Evolutionary conservation across 352 stramenopile genomes (phyloP).

Genomic region (Phytophthora europaea): DNA sequence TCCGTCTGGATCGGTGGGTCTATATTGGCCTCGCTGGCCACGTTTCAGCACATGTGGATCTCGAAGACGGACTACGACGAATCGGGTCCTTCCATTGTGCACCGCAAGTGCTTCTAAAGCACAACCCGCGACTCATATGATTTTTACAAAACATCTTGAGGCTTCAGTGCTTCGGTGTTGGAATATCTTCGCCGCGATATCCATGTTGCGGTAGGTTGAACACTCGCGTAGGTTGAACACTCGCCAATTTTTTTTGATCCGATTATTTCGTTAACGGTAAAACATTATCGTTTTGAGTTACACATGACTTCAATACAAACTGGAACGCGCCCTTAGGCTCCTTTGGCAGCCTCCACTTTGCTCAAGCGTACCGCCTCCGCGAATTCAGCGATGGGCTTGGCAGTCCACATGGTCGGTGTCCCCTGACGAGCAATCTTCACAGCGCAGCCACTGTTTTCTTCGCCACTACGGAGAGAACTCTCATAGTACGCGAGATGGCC

Average conservation of each 20-base stretch:
- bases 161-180: slow-evolving; percentile 30
- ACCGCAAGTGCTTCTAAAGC: slow-evolving; percentile 96
- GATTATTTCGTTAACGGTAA: not conserved
- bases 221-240: not conserved
- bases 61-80: slow-evolving; percentile 98
- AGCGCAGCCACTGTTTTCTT: slow-evolving; percentile 1
- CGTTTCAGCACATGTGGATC: slow-evolving; percentile 99
- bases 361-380: slow-evolving; percentile 48
- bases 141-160: slow-evolving; percentile 13
- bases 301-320: not conserved
- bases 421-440: not conserved
- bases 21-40: slow-evolving; percentile 97
- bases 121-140: not conserved
- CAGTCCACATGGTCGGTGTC: slow-evolving; percentile 45
- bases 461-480: slow-evolving; percentile 9
- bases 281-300: too few relatives aligned
- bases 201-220: not conserved
- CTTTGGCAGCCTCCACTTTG: slow-evolving; percentile 15
- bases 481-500: slow-evolving; percentile 78
- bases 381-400: slow-evolving; percentile 53
- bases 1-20: slow-evolving; percentile 98
- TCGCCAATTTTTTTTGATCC: not conserved
- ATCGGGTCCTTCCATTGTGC: slow-evolving; percentile 96
- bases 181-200: not conserved
- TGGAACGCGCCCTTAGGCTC: not conserved